Percentiles rank a stretch among this genome's conserved stretches.
phyloP scores from a whole-genome alignment of 1,284 basidiomycete species.

The Ceratobasidium sp. region DNA sequence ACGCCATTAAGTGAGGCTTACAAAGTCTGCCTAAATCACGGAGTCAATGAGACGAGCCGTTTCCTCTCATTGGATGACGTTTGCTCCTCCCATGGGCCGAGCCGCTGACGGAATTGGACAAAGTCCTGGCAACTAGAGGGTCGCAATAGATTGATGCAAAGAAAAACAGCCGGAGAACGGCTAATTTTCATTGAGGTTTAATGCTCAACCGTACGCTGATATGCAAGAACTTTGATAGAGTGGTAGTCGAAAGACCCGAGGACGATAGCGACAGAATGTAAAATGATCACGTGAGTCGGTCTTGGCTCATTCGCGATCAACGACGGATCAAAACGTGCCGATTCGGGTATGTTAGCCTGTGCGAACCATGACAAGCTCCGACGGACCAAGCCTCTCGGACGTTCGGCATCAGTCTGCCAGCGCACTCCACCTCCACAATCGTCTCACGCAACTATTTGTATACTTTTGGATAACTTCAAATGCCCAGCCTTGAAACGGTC shows the following conservation, averaged over 20 bases:
- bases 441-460: slow-evolving; percentile 16
- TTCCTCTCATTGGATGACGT: not conserved
- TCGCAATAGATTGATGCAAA: not conserved
- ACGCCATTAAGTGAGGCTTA: not conserved
- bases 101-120: too few relatives aligned
- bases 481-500: slow-evolving; percentile 10
- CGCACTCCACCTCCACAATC: not conserved
- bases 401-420: not conserved
- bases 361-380: slow-evolving; percentile 4
- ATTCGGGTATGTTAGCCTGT: not conserved
- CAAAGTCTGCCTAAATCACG: not conserved
- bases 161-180: too few relatives aligned
- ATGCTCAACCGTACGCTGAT: too few relatives aligned
- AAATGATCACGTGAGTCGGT: slow-evolving; percentile 4
- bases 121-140: too few relatives aligned
- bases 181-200: too few relatives aligned
- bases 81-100: too few relatives aligned
- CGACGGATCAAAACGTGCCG: not conserved
- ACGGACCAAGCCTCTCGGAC: not conserved
- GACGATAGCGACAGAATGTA: too few relatives aligned
- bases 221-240: too few relatives aligned
- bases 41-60: not conserved
- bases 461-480: not conserved
- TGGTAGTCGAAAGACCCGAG: too few relatives aligned
- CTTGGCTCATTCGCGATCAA: slow-evolving; percentile 5